These are phyloP conservation scores for Hyphodiscus sp. DNA, from an alignment of 2,329 filamentous ascomycete genomes.

Conservation along the genomic window DNA sequence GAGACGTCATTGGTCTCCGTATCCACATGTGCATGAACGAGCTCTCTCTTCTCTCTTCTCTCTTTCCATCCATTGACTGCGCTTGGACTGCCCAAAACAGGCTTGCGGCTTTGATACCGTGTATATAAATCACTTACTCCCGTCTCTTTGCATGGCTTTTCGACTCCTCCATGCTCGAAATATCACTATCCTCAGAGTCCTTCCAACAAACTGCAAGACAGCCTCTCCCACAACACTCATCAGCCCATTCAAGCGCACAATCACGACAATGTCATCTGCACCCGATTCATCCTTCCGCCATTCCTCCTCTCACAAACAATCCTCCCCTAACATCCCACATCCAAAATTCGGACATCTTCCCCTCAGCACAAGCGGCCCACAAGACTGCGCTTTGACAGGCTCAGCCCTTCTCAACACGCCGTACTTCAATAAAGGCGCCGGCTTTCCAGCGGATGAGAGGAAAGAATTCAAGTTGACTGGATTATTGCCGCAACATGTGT, in stretches of 20 bases:
- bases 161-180: background rate
- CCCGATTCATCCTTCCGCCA: background rate
- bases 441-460: slow-evolving; percentile 65
- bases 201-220: background rate
- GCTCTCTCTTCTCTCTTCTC: too few relatives aligned
- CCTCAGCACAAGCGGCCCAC: slow-evolving; percentile 41
- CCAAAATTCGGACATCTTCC: slow-evolving; percentile 39
- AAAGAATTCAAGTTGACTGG: slow-evolving; percentile 63
- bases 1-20: background rate
- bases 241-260: background rate
- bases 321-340: slow-evolving; percentile 20
- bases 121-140: background rate
- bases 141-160: background rate
- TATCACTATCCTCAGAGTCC: background rate
- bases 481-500: slow-evolving; percentile 63
- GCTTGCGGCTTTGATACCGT: background rate
- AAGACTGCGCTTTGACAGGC: slow-evolving; percentile 45
- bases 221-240: background rate
- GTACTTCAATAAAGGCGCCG: slow-evolving; percentile 79
- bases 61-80: too few relatives aligned
- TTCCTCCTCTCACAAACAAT: slow-evolving; percentile 11
- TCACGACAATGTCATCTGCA: background rate
- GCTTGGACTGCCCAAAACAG: too few relatives aligned
- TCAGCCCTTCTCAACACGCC: slow-evolving; percentile 55
- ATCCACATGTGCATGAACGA: too few relatives aligned